Conservation (phyloP, 2,329 filamentous ascomycete species). For the Apiospora aurea region DNA sequence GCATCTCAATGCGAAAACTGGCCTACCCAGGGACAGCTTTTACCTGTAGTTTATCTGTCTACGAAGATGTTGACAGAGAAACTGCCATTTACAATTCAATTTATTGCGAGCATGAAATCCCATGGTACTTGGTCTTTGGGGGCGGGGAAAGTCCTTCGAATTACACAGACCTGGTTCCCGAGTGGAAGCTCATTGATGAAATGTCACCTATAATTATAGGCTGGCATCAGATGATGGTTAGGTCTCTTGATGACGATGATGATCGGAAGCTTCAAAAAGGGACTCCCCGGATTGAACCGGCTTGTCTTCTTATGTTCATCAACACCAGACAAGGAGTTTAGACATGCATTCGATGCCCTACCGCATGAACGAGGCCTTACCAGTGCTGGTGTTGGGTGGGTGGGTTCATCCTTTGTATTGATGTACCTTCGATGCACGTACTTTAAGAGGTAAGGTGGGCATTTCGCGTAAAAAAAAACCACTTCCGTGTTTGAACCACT, state of each 20-base stretch:
- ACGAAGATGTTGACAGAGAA: neutral
- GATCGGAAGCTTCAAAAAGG: neutral
- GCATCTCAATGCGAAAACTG: neutral
- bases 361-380: neutral
- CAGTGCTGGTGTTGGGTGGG: neutral
- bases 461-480: neutral
- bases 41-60: neutral
- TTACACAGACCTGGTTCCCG: neutral
- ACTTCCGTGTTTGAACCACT: neutral
- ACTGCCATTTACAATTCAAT: neutral
- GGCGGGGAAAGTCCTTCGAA: neutral
- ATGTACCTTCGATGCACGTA: neutral
- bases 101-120: neutral
- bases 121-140: neutral
- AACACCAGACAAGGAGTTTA: neutral
- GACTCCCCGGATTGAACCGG: neutral
- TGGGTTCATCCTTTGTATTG: neutral
- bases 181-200: neutral
- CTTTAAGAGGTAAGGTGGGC: neutral
- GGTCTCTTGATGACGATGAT: neutral
- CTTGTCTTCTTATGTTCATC: neutral
- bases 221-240: neutral
- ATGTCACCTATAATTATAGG: neutral
- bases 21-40: neutral
- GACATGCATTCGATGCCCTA: constrained; percentile 1